Base-by-base conservation (phyloP, 306 rosid genomes). In the Acacia crassicarpa region DNA sequence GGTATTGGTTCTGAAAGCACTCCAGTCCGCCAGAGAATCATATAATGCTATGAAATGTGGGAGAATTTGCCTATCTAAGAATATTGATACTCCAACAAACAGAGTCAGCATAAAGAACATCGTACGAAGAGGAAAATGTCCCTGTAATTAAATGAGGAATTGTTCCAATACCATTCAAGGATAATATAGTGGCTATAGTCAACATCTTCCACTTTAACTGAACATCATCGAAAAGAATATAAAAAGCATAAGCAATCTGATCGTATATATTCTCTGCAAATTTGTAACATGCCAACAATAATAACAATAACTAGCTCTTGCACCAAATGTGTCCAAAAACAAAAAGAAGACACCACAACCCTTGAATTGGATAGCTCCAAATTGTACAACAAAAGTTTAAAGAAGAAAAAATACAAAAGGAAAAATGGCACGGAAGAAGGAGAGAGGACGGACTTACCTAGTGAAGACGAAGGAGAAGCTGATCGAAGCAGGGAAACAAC, bases 1-100 rank as follows among this genome's bases (percentile, higher is more conserved):
- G 99, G 99, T 80, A 95, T 93, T 1, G 90, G 92, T 86, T 92
- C 96, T 67, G 89, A 92, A 79, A 95, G 98, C 91, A 91, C 83
- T 87, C 99, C 99, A 68, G 92, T 92, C 45, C 67, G 85, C 99
- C 99, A 93, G 67, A 95, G 89, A 89, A 90, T 86, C 82, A 35
- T 95, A 94, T 76, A 98, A 91, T 49, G 99, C 98, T 58, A 35
- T 35, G 38, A 35, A 35, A 35, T 4, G 38, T 35, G 38, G 38
- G 38, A 35, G 38, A 35, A 35, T 35, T 35, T 35, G 4, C 4
- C 38, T n/a, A 35, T 35, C 6, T 35, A 35, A 4, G 38, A 35
- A 4, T 4, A 35, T 35, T 35, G 38, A 35, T 35, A 35, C 6
- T 35, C 38, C 67, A 61, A 61, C 67, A 61, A 59, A 22, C 35